A percentile compares a stretch with the other conserved stretches of the same genome.
These are phyloP conservation scores for Trametopsis cervina DNA, from an alignment of 768 basidiomycete species.

Conservation along the genomic window DNA sequence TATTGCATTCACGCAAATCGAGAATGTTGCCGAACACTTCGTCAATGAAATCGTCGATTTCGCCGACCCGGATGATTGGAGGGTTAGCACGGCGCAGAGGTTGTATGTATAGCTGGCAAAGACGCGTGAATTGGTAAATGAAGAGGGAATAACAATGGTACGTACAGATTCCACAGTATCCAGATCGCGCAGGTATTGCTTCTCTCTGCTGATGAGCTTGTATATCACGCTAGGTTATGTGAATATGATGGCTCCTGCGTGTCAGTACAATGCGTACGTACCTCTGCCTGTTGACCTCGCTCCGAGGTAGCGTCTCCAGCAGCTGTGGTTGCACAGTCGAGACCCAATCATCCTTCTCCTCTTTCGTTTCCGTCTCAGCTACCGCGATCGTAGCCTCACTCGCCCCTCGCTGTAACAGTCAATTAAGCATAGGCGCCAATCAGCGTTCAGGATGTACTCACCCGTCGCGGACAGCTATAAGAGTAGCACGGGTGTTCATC, in stretches of 20 bases:
- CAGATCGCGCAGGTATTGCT: constrained; percentile 85
- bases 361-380: constrained; percentile 18
- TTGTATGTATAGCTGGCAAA: constrained; percentile 46
- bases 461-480: constrained; percentile 70
- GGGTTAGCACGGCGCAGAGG: constrained; percentile 47
- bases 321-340: constrained; percentile 42
- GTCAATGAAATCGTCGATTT: constrained; percentile 79
- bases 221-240: constrained; percentile 53
- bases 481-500: constrained; percentile 81
- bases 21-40: constrained; percentile 87
- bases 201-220: constrained; percentile 83
- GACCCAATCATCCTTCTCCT: constrained; percentile 41
- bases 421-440: constrained; percentile 5
- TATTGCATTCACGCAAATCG: constrained; percentile 80
- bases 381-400: constrained; percentile 13
- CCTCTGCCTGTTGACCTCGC: constrained; percentile 81
- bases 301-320: constrained; percentile 53
- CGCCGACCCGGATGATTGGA: constrained; percentile 43
- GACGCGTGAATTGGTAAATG: constrained; percentile 39
- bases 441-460: constrained; percentile 22
- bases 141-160: not conserved
- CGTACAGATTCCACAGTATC: constrained; percentile 70
- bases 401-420: constrained; percentile 12
- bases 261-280: constrained; percentile 17
- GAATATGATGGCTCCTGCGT: constrained; percentile 1